Conservation (phyloP, 1,284 basidiomycete species). For the Schizophyllum amplum region DNA sequence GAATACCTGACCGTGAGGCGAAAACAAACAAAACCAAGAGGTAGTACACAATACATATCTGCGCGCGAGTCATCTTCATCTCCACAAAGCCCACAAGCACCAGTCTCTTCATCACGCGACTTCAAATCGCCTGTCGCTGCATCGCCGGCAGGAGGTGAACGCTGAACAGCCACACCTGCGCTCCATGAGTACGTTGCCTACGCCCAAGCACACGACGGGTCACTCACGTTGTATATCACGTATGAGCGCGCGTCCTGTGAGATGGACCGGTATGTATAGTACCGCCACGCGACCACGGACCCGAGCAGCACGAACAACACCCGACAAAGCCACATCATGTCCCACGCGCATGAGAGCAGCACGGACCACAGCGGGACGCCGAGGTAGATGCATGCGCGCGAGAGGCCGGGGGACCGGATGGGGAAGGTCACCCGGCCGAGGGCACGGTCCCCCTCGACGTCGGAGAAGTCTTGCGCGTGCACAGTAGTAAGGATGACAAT, state of each 20-base stretch:
- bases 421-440: constrained; percentile 27
- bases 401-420: constrained; percentile 21
- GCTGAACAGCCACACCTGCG: not conserved
- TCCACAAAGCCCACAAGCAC: too few species aligned
- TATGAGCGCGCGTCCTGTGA: constrained; percentile 12
- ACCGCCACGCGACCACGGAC: constrained; percentile 12
- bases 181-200: not conserved
- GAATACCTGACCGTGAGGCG: too few species aligned
- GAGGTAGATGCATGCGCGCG: constrained; percentile 12
- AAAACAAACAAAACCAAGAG: too few species aligned
- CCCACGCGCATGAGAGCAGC: constrained; percentile 13
- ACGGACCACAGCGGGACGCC: constrained; percentile 15
- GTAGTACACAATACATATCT: too few species aligned
- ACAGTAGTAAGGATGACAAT: constrained; percentile 26
- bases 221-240: constrained; percentile 15
- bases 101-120: too few species aligned
- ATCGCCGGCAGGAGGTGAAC: not conserved
- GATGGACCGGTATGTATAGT: constrained; percentile 9
- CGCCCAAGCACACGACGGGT: not conserved
- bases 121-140: not conserved
- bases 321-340: constrained; percentile 1
- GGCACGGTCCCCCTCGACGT: constrained; percentile 24
- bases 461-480: constrained; percentile 32
- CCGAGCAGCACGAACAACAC: constrained; percentile 11
- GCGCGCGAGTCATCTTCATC: too few species aligned